Evolutionary conservation across 805 yeast genomes (phyloP).

Genomic region (Zygosaccharomyces bisporus): DNA sequence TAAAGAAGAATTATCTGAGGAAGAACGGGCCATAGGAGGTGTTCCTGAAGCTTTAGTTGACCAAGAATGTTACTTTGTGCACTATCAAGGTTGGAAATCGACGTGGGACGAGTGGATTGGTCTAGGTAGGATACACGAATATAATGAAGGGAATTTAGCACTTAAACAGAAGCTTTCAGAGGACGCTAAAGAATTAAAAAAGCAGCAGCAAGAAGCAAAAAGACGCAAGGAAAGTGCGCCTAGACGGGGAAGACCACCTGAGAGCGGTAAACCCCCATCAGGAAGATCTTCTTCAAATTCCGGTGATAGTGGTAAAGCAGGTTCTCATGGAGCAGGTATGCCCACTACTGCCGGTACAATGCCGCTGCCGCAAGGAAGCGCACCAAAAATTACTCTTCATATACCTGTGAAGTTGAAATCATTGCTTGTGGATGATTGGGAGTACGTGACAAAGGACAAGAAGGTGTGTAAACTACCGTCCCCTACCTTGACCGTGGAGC

Average conservation of each 20-base stretch:
- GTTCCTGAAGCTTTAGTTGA: slow-evolving; percentile 39
- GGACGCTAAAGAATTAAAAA: slow-evolving; percentile 39
- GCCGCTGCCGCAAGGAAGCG: slow-evolving; percentile 6
- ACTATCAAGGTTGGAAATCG: slow-evolving; percentile 92
- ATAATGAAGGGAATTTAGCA: slow-evolving; percentile 62
- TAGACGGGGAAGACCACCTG: slow-evolving; percentile 4
- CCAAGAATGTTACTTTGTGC: slow-evolving; percentile 59
- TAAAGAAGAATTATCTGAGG: slow-evolving; percentile 29
- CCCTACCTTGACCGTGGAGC: slow-evolving; percentile 46
- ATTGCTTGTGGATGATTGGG: slow-evolving; percentile 89
- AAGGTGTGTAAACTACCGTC: slow-evolving; percentile 64
- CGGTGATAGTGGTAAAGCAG: slow-evolving; percentile 4
- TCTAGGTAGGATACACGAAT: slow-evolving; percentile 59
- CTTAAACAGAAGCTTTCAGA: slow-evolving; percentile 58
- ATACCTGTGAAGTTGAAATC: slow-evolving; percentile 68
- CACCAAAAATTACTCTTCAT: slow-evolving; percentile 44
- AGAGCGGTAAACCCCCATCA: slow-evolving; percentile 2
- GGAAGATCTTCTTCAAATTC: slow-evolving; percentile 4
- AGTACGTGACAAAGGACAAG: slow-evolving; percentile 75
- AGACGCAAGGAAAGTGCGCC: slow-evolving; percentile 27
- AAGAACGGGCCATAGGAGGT: slow-evolving; percentile 7
- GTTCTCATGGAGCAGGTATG: neutral
- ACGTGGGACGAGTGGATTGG: slow-evolving; percentile 98
- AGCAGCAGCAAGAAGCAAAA: slow-evolving; percentile 35
- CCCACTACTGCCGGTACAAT: slow-evolving; percentile 4